Base-by-base conservation (phyloP, 1,139 yeast genomes). In the Diutina catenulata region DNA sequence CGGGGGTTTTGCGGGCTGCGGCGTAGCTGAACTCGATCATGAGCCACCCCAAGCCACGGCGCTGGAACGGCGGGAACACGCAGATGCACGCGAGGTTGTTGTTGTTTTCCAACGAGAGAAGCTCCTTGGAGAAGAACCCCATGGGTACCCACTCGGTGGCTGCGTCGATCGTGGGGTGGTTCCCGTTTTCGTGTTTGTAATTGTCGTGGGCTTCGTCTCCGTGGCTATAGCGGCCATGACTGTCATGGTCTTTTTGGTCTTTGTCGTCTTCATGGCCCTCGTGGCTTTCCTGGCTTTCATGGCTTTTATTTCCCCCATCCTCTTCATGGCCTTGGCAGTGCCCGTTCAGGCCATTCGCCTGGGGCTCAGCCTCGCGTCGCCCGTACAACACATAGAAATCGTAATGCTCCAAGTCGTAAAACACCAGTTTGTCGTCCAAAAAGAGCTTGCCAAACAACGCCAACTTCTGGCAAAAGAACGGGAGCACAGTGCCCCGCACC, bases 81-180 rank as follows among this genome's bases (percentile, higher is more conserved):
- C 94, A 69, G 19, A 91, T 82, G 52, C 97, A 91, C 1, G 96
- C 95, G 37, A 91, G 61, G 52, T 91, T 91, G 51, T 60, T 64
- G 43, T 87, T 83, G 40, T 74, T 71, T 40, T 84, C 93, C 75
- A 88, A 84, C 0, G 95, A 79, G 1, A 81, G 64, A 36, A 80
- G 60, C 51, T 91, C 98, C 47, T 84, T 83, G 18, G 96, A 87
- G 50, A 86, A 91, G 53, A 86, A 91, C 1, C 97, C 98, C 80
- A 87, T 75, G 6, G 93, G 87, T 5, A 31, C 19, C 6, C n/a
- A 21, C 4, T 31, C 24, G 14, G 9, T 9, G n/a, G n/a, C n/a
- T n/a, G n/a, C n/a, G n/a, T n/a, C n/a, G n/a, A n/a, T n/a, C n/a
- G n/a, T n/a, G n/a, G n/a, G n/a, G n/a, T n/a, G n/a, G n/a, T n/a